phyloP scores from a whole-genome alignment of 306 rosid genomes.

The Cicer pinnatifidum region DNA sequence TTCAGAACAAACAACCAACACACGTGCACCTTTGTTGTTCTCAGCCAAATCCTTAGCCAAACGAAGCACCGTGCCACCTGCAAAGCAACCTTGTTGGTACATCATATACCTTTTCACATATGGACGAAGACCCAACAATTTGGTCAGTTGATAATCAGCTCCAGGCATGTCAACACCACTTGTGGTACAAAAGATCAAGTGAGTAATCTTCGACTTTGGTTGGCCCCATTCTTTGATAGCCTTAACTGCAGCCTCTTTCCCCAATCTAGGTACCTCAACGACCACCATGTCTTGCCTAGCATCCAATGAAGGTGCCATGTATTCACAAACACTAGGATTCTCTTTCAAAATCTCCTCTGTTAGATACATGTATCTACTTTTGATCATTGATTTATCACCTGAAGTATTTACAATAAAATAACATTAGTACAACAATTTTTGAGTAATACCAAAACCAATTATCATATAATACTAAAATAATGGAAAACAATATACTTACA shows the following conservation, averaged over 20 bases:
- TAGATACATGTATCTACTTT: neutral
- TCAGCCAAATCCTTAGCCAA: constrained; percentile 50
- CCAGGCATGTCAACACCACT: constrained; percentile 59
- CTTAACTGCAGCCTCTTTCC: constrained; percentile 72
- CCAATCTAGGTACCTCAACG: constrained; percentile 68
- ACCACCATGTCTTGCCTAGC: constrained; percentile 72
- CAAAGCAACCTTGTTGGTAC: constrained; percentile 12
- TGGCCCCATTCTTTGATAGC: constrained; percentile 48
- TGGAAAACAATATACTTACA: neutral
- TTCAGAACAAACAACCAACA: constrained; percentile 39
- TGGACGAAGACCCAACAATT: constrained; percentile 72
- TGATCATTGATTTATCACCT: constrained; percentile 46
- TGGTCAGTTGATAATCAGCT: constrained; percentile 71
- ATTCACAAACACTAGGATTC: neutral
- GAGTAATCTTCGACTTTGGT: neutral
- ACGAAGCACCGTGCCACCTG: constrained; percentile 42
- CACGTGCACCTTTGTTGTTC: constrained; percentile 49
- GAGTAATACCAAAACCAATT: too few relatives aligned
- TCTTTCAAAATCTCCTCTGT: neutral
- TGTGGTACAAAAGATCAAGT: neutral
- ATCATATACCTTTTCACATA: neutral
- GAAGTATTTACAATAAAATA: constrained; percentile 21
- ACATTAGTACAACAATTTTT: neutral
- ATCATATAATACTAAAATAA: too few relatives aligned
- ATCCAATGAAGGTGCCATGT: constrained; percentile 1